A percentile compares a stretch with the other conserved stretches of the same genome.
These are phyloP conservation scores for Auxenochlorella protothecoides DNA, from an alignment of 139 green algal species.

Conservation along the genomic window DNA sequence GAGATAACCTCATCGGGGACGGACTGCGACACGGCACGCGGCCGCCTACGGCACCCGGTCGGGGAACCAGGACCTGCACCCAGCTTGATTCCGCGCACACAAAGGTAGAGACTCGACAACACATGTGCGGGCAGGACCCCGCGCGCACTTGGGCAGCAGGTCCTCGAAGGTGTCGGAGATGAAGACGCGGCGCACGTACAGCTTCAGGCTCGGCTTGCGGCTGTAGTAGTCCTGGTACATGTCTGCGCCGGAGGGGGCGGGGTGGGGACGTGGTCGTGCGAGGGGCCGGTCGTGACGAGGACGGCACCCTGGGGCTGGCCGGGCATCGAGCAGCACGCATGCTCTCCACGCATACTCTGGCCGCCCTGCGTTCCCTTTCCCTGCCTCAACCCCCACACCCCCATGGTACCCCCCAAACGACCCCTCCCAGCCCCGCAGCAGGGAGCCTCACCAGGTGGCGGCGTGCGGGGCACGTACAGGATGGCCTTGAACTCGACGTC, in stretches of 20 bases:
- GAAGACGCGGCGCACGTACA: slow-evolving; percentile 94
- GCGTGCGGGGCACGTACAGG: slow-evolving; percentile 74
- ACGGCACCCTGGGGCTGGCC: not conserved
- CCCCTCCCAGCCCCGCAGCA: not conserved
- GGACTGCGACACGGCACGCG: too few relatives aligned
- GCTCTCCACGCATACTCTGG: not conserved
- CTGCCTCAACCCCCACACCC: not conserved
- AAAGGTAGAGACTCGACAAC: too few relatives aligned
- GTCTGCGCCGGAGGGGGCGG: slow-evolving; percentile 4
- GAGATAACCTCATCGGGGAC: too few relatives aligned
- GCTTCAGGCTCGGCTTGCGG: slow-evolving; percentile 63
- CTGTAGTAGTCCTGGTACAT: slow-evolving; percentile 85
- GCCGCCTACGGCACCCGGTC: too few relatives aligned
- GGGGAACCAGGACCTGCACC: too few relatives aligned
- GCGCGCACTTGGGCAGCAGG: slow-evolving; percentile 73
- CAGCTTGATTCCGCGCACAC: too few relatives aligned
- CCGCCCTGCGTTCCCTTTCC: not conserved
- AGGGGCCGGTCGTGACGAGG: not conserved
- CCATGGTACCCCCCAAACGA: too few relatives aligned
- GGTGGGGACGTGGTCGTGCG: not conserved
- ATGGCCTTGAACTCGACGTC: slow-evolving; percentile 97
- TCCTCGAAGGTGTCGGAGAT: slow-evolving; percentile 88
- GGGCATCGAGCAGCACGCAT: too few relatives aligned
- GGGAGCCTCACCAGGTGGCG: slow-evolving; percentile 20
- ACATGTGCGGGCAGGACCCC: too few relatives aligned